These are phyloP conservation scores for Zymoseptoria crescenta DNA, from an alignment of 2,329 filamentous ascomycete genomes.

Conservation along the genomic window DNA sequence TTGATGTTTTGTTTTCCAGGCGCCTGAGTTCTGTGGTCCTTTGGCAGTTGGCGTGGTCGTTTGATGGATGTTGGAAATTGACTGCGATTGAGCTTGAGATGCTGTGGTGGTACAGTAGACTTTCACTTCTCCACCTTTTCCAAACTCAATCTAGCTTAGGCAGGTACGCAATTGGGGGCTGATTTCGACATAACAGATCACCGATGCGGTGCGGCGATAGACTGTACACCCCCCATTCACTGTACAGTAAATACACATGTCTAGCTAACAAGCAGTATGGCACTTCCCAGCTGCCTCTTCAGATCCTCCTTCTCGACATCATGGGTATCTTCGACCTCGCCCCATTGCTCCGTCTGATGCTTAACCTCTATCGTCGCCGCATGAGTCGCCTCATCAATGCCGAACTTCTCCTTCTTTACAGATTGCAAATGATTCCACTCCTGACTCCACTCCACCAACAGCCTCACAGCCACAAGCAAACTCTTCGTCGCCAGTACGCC, in stretches of 20 bases:
- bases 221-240: too few species aligned
- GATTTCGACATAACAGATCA: too few species aligned
- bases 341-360: constrained; percentile 88
- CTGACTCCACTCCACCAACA: constrained; percentile 83
- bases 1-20: neutral
- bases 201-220: too few species aligned
- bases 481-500: constrained; percentile 82
- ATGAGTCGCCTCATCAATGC: constrained; percentile 72
- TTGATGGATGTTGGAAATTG: too few species aligned
- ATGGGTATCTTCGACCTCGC: constrained; percentile 95
- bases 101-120: neutral
- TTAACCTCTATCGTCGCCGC: constrained; percentile 75
- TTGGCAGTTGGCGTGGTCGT: neutral
- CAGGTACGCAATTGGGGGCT: too few species aligned
- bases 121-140: neutral
- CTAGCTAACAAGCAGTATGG: constrained; percentile 61
- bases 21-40: neutral
- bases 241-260: neutral
- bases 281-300: constrained; percentile 77
- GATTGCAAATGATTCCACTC: constrained; percentile 51
- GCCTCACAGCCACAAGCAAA: constrained; percentile 63
- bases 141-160: neutral
- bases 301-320: constrained; percentile 92
- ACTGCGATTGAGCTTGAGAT: neutral
- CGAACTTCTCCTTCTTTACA: constrained; percentile 48